Base-by-base conservation (phyloP, 345 rosid species). In the Nephelium lappaceum region DNA sequence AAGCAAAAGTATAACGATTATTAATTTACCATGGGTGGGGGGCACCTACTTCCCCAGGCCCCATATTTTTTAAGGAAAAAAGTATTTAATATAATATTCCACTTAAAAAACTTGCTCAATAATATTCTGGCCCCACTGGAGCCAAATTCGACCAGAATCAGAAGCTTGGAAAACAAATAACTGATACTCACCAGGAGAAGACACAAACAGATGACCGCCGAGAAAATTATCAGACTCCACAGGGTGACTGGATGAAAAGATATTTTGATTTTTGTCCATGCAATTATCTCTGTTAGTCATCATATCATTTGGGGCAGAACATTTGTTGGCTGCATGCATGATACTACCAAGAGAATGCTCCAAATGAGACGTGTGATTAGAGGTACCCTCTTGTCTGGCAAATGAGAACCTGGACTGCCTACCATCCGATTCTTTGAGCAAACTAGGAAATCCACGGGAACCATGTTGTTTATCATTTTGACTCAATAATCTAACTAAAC, bases 391-490 rank as follows among this genome's bases (percentile, higher is more conserved):
- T 38, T 87, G 93, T 72, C 95, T 89, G 7, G 95, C 93, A 86
- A 91, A 89, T 10, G 91, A 91, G 82, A 91, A 89, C 78, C 90
- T 85, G 4, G 93, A 89, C 79, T 91, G 93, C 67, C 66, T 83
- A 74, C 73, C 83, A 71, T 78, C 84, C 62, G 85, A 87, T 31
- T 49, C 84, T 78, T 89, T 89, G 83, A 87, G 69, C 51, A 82
- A 79, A 80, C 53, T 81, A 12, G 88, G 64, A 27, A 79, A 64
- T 69, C 74, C 84, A 11, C 78, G 75, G 25, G 91, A 80, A 75
- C 73, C 85, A 38, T 75, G 65, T 38, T 83, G 85, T 65, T 78
- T 67, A 72, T 89, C 90, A 77, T 83, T 81, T 38, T 84, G 82
- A 39, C 87, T 79, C 49, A 89, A 66, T 73, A 91, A 69, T 64